Conservation (phyloP, 257 asterid species). For the Solanum tarapatanum region DNA sequence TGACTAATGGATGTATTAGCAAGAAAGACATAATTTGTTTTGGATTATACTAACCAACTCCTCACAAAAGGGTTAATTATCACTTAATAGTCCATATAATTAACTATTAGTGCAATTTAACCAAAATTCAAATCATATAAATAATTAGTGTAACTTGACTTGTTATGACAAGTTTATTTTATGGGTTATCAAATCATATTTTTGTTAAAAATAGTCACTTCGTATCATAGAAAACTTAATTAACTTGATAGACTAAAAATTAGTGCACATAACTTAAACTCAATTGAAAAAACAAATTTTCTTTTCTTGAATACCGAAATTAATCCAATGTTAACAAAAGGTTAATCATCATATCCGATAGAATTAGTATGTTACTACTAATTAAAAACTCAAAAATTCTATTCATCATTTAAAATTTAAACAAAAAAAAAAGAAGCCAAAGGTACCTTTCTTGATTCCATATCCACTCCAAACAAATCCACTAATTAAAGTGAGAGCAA, state of each 20-base stretch:
- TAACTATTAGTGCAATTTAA: background rate
- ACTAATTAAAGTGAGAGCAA: conserved; percentile 23
- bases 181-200: background rate
- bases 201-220: background rate
- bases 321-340: conserved; percentile 1
- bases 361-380: background rate
- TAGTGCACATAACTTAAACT: background rate
- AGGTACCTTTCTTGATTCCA: conserved; percentile 13
- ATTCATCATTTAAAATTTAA: background rate
- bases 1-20: background rate
- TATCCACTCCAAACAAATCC: conserved; percentile 17
- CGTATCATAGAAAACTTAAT: background rate
- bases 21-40: background rate
- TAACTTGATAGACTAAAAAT: background rate
- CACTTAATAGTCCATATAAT: background rate
- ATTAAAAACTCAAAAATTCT: background rate
- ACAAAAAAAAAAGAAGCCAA: background rate
- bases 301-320: background rate
- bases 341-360: background rate
- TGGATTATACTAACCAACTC: background rate
- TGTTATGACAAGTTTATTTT: background rate
- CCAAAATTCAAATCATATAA: background rate
- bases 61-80: background rate
- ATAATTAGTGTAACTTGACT: background rate
- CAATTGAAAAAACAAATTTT: background rate